Conservation (phyloP, 768 basidiomycete species). For the Agaricus blazei region DNA sequence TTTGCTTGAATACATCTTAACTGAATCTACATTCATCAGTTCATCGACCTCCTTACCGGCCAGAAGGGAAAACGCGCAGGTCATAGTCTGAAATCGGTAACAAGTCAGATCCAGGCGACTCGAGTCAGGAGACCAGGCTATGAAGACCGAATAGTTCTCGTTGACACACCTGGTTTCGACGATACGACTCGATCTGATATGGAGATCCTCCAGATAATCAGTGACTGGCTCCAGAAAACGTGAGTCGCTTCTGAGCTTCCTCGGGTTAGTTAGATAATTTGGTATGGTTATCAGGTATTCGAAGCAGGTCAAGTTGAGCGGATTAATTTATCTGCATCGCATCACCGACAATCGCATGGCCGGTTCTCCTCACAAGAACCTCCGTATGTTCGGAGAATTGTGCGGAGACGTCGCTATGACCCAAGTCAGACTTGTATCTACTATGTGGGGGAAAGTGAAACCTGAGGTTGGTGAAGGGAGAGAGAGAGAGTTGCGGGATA, state of each 20-base stretch:
- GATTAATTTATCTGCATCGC: conserved; percentile 13
- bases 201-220: conserved; percentile 10
- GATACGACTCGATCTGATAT: conserved; percentile 25
- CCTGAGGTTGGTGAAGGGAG: conserved; percentile 29
- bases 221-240: conserved; percentile 13
- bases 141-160: conserved; percentile 23
- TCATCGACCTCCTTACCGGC: conserved; percentile 20
- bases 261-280: neutral
- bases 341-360: conserved; percentile 14
- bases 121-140: conserved; percentile 16
- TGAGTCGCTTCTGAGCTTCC: neutral
- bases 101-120: conserved; percentile 27
- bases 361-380: conserved; percentile 6
- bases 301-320: conserved; percentile 9
- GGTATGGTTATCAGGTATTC: conserved; percentile 4
- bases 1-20: neutral
- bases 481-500: conserved; percentile 35
- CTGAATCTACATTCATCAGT: conserved; percentile 10
- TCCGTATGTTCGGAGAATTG: conserved; percentile 13
- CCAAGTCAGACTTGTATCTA: conserved; percentile 12
- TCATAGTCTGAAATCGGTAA: conserved; percentile 28
- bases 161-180: conserved; percentile 33
- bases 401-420: conserved; percentile 13
- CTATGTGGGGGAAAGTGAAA: conserved; percentile 25
- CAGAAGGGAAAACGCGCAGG: conserved; percentile 12